phyloP scores from a whole-genome alignment of 106 monocot species.

The Iris macrosiphon region DNA sequence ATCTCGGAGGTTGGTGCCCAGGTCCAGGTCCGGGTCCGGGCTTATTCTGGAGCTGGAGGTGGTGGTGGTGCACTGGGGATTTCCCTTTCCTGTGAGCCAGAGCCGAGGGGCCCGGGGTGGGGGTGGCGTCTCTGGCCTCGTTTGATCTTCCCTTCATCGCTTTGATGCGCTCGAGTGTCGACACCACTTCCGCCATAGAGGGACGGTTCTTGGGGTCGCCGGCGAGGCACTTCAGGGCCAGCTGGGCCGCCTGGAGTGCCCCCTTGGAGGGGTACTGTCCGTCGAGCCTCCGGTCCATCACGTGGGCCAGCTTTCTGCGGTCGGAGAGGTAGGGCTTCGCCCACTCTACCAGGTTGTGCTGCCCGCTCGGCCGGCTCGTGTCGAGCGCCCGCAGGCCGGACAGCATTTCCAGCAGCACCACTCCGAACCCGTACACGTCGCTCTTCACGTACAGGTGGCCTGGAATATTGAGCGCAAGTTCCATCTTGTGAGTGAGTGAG shows the following conservation, averaged over 20 bases:
- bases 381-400: constrained; percentile 57
- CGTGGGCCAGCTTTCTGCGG: constrained; percentile 31
- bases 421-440: constrained; percentile 83
- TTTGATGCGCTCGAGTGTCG: constrained; percentile 36
- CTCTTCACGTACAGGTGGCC: constrained; percentile 76
- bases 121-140: not conserved
- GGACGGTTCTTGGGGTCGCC: constrained; percentile 57
- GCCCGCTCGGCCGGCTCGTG: constrained; percentile 27
- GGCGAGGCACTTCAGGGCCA: constrained; percentile 41
- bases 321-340: constrained; percentile 41
- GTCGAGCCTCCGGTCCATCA: constrained; percentile 42
- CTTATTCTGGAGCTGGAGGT: too few relatives aligned
- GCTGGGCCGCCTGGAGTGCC: constrained; percentile 37
- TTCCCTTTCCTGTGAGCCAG: too few relatives aligned
- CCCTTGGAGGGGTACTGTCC: constrained; percentile 46
- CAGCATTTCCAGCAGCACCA: constrained; percentile 63
- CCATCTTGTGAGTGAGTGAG: too few relatives aligned
- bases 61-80: too few relatives aligned
- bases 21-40: too few relatives aligned
- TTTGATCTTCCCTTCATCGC: constrained; percentile 12
- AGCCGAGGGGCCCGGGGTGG: too few relatives aligned
- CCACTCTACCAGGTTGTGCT: constrained; percentile 57
- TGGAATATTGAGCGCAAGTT: too few relatives aligned
- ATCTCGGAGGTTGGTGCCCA: too few relatives aligned
- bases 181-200: constrained; percentile 56